Conservation (phyloP, 2,329 filamentous ascomycete genomes). For the Alternaria hordeiaustralica region DNA sequence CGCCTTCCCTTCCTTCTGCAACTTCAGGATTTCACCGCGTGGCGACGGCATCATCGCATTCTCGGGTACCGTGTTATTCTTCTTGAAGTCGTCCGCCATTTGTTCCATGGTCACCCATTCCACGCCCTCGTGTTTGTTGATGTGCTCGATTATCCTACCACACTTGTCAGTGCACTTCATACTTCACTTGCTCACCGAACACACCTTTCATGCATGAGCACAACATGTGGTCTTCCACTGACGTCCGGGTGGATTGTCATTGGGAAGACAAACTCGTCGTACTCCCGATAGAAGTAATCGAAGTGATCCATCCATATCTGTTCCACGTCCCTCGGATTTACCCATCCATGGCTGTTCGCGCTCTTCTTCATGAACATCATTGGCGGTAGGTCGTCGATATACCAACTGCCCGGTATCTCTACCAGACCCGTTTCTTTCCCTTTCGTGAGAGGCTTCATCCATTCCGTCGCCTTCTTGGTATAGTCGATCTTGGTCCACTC, state of each 20-base stretch:
- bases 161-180: background rate
- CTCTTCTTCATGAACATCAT: constrained; percentile 77
- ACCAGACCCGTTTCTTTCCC: constrained; percentile 68
- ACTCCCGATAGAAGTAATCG: constrained; percentile 77
- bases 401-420: constrained; percentile 71
- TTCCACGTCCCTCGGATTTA: constrained; percentile 65
- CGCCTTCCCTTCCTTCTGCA: constrained; percentile 43
- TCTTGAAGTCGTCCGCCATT: constrained; percentile 76
- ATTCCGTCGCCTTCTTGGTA: constrained; percentile 64
- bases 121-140: constrained; percentile 68
- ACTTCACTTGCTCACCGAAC: constrained; percentile 3
- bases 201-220: constrained; percentile 75
- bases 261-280: constrained; percentile 78
- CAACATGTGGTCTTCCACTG: constrained; percentile 69
- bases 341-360: constrained; percentile 69
- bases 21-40: constrained; percentile 60
- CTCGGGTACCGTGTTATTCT: constrained; percentile 62
- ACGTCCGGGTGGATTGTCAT: constrained; percentile 77
- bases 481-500: constrained; percentile 74
- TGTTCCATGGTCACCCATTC: constrained; percentile 74
- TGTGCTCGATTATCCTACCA: constrained; percentile 68
- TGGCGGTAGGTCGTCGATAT: constrained; percentile 65
- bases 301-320: constrained; percentile 72
- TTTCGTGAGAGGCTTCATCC: constrained; percentile 70
- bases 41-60: constrained; percentile 68